These are phyloP conservation scores for Nematodospora anomalae DNA, from an alignment of 1,139 yeast genomes.

Conservation along the genomic window DNA sequence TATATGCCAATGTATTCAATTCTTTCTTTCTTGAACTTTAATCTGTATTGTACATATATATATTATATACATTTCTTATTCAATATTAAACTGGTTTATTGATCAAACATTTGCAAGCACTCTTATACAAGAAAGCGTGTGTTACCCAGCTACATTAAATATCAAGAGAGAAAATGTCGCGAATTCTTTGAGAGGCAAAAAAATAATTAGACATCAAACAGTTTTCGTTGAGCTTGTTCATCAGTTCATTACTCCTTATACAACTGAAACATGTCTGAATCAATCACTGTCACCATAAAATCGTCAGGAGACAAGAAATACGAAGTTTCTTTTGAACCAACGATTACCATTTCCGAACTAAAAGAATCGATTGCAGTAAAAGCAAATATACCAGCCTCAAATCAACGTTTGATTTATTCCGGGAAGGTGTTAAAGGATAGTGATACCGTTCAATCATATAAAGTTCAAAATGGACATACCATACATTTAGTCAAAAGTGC, in stretches of 20 bases:
- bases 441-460: constrained; percentile 72
- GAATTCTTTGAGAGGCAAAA: not conserved
- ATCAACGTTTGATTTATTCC: constrained; percentile 87
- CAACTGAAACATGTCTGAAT: constrained; percentile 20
- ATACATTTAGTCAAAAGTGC: constrained; percentile 82
- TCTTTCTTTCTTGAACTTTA: not conserved
- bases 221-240: not conserved
- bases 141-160: too few species aligned
- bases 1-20: not conserved
- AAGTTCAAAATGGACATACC: constrained; percentile 82
- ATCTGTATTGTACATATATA: not conserved
- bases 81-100: not conserved
- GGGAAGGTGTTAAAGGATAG: constrained; percentile 89
- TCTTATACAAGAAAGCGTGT: too few species aligned
- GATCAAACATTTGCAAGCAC: not conserved
- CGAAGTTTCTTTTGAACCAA: constrained; percentile 56
- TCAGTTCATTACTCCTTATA: not conserved
- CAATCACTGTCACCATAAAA: constrained; percentile 37
- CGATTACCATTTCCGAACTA: constrained; percentile 63
- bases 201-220: not conserved
- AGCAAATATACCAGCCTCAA: constrained; percentile 66
- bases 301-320: constrained; percentile 80
- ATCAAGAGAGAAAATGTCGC: too few species aligned
- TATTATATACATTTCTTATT: too few species aligned
- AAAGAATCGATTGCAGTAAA: constrained; percentile 62